A percentile compares a stretch with the other conserved stretches of the same genome.
phyloP scores from a whole-genome alignment of 1,139 yeast species.

The Yamadazyma dendronema region DNA sequence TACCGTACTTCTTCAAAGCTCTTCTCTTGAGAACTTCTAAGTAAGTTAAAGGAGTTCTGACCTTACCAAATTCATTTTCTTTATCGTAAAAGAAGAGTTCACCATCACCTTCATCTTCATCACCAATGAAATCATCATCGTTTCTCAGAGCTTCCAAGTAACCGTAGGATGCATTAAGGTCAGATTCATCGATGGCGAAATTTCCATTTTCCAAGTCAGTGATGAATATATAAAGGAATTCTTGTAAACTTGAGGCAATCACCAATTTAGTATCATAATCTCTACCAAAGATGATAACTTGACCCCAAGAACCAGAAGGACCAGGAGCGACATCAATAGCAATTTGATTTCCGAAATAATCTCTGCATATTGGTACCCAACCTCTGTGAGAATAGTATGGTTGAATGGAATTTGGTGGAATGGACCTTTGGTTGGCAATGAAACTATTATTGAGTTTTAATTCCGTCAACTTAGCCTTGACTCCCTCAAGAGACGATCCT shows the following conservation, averaged over 20 bases:
- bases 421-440: slow-evolving; percentile 51
- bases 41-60: slow-evolving; percentile 41
- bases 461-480: slow-evolving; percentile 9
- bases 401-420: slow-evolving; percentile 58
- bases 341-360: slow-evolving; percentile 58
- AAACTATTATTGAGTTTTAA: slow-evolving; percentile 28
- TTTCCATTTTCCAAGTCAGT: slow-evolving; percentile 55
- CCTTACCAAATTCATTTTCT: slow-evolving; percentile 33
- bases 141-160: slow-evolving; percentile 33
- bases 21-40: slow-evolving; percentile 53
- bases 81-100: slow-evolving; percentile 38
- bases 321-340: slow-evolving; percentile 66
- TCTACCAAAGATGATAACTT: slow-evolving; percentile 60
- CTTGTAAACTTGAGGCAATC: slow-evolving; percentile 54
- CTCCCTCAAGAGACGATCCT: slow-evolving; percentile 18
- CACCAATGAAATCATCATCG: slow-evolving; percentile 45
- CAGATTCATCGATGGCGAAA: slow-evolving; percentile 48
- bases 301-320: slow-evolving; percentile 60
- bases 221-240: slow-evolving; percentile 48
- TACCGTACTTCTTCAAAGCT: slow-evolving; percentile 44
- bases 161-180: slow-evolving; percentile 30
- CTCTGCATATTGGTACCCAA: slow-evolving; percentile 62
- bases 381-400: slow-evolving; percentile 54
- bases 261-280: slow-evolving; percentile 64
- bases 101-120: slow-evolving; percentile 48